phyloP scores from a whole-genome alignment of 2,329 filamentous ascomycete genomes.

The Hypoxylon sp. region DNA sequence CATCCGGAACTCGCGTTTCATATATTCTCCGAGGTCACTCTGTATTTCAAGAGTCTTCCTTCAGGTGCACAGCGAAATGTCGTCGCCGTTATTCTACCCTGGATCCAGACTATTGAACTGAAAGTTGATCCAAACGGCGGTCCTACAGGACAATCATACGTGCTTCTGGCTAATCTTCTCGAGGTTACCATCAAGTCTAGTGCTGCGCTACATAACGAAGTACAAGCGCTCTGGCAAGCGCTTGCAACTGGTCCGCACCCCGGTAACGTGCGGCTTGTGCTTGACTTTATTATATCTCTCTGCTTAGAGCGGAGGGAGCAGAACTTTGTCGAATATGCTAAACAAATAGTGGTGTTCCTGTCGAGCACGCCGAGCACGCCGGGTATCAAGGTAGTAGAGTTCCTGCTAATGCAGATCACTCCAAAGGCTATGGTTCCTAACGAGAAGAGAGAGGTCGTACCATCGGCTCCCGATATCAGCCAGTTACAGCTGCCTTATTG shows the following conservation, averaged over 20 bases:
- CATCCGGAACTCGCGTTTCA: slow-evolving; percentile 91
- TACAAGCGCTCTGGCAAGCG: slow-evolving; percentile 97
- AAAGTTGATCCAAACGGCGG: slow-evolving; percentile 92
- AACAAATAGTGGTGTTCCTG: slow-evolving; percentile 97
- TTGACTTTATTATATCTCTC: slow-evolving; percentile 95
- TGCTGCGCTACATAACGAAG: slow-evolving; percentile 90
- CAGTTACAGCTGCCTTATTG: slow-evolving; percentile 80
- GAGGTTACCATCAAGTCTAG: slow-evolving; percentile 97
- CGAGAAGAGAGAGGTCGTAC: slow-evolving; percentile 78
- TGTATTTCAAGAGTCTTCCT: slow-evolving; percentile 90
- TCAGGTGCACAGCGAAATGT: slow-evolving; percentile 90
- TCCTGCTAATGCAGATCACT: slow-evolving; percentile 88
- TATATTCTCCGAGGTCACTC: slow-evolving; percentile 94
- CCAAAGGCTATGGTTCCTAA: slow-evolving; percentile 98
- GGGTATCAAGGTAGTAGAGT: slow-evolving; percentile 93
- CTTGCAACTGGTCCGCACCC: slow-evolving; percentile 92
- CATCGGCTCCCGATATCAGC: slow-evolving; percentile 78
- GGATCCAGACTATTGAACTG: slow-evolving; percentile 94
- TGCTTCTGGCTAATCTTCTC: slow-evolving; percentile 92
- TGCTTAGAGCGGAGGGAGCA: slow-evolving; percentile 95
- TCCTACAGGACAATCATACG: slow-evolving; percentile 91
- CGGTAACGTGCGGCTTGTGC: slow-evolving; percentile 92
- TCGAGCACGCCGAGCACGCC: slow-evolving; percentile 81
- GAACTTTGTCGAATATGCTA: slow-evolving; percentile 97
- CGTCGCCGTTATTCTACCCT: slow-evolving; percentile 92